Conservation (phyloP, 2,329 filamentous ascomycete genomes). For the Fusarium continuum region DNA sequence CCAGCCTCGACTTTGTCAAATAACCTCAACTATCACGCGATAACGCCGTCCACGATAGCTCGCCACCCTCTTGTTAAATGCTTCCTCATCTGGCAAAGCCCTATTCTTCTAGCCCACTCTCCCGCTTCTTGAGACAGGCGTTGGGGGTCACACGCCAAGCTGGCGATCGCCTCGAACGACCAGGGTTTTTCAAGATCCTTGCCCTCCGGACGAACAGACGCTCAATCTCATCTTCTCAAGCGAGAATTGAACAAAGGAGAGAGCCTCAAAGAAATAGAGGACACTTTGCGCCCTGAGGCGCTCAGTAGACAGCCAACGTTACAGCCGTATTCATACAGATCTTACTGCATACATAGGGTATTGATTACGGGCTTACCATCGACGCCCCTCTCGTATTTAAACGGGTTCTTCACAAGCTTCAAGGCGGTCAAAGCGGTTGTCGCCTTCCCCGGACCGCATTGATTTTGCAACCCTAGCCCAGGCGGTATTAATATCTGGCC, state of each 20-base stretch:
- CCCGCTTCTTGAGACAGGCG: conserved; percentile 31
- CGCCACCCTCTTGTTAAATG: conserved; percentile 27
- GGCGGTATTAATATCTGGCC: conserved; percentile 25
- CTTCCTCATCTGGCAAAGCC: conserved; percentile 38
- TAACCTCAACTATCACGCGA: conserved; percentile 22
- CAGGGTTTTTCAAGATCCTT: conserved; percentile 34
- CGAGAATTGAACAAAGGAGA: neutral
- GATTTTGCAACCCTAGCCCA: conserved; percentile 35
- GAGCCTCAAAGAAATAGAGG: conserved; percentile 16
- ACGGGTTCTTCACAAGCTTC: conserved; percentile 38
- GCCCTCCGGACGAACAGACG: neutral
- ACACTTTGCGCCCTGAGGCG: conserved; percentile 9
- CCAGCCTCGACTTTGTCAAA: neutral
- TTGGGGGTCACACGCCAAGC: conserved; percentile 38
- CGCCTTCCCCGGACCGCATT: conserved; percentile 38
- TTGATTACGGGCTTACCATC: conserved; percentile 38
- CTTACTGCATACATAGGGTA: conserved; percentile 26
- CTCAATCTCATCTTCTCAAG: neutral
- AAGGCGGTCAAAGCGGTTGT: conserved; percentile 41
- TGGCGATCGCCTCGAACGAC: conserved; percentile 26
- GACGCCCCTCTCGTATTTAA: conserved; percentile 30
- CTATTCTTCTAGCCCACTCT: conserved; percentile 25
- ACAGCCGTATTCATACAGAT: conserved; percentile 22
- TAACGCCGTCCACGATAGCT: conserved; percentile 4
- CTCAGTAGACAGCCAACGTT: conserved; percentile 9